phyloP scores from a whole-genome alignment of 768 basidiomycete species.

The Boletus reticuloceps region DNA sequence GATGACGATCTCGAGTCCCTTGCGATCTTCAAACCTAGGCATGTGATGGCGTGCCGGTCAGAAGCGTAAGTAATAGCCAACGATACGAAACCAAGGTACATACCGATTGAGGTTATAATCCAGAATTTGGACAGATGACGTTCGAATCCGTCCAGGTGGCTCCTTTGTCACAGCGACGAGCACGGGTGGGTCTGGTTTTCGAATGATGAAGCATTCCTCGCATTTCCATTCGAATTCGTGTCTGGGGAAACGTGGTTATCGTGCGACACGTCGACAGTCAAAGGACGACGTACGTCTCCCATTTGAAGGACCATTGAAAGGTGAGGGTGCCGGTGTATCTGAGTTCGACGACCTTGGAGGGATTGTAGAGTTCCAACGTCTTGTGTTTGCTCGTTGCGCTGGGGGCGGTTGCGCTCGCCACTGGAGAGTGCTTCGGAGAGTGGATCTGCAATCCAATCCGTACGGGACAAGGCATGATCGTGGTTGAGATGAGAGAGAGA shows the following conservation, averaged over 20 bases:
- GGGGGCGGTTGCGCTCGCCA: conserved; percentile 66
- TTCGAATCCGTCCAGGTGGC: conserved; percentile 60
- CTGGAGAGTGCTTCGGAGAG: conserved; percentile 66
- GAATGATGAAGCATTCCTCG: conserved; percentile 77
- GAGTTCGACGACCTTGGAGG: conserved; percentile 64
- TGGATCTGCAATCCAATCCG: too few relatives aligned
- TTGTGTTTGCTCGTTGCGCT: conserved; percentile 68
- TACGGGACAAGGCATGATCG: too few relatives aligned
- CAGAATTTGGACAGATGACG: conserved; percentile 67
- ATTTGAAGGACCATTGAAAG: conserved; percentile 77
- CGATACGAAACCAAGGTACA: not conserved
- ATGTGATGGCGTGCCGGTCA: not conserved
- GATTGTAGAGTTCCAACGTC: conserved; percentile 74
- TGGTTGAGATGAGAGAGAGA: too few relatives aligned
- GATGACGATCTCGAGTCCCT: conserved; percentile 81
- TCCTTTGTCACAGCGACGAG: conserved; percentile 82
- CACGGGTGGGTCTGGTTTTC: conserved; percentile 86
- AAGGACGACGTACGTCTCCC: conserved; percentile 66
- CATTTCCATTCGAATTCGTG: conserved; percentile 86
- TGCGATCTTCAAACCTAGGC: conserved; percentile 74
- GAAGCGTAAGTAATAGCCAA: not conserved
- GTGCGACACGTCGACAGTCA: not conserved
- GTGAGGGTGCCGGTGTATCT: conserved; percentile 70
- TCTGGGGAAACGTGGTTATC: conserved; percentile 34
- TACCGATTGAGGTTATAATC: conserved; percentile 87